Base-by-base conservation (phyloP, 2,329 filamentous ascomycete genomes). In the Epichloe sp. region DNA sequence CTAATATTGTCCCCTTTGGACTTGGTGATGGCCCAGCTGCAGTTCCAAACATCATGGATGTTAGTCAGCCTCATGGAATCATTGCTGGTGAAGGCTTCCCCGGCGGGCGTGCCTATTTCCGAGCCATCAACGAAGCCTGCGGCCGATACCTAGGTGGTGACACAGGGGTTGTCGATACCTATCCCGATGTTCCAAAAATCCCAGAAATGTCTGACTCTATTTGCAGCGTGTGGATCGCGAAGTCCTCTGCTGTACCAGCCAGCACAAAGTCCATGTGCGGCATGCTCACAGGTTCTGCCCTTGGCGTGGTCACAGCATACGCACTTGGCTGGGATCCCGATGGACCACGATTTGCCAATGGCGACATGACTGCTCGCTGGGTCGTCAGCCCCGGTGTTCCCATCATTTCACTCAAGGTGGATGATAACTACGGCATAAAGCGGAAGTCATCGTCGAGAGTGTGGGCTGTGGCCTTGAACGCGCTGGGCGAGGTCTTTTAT, bases 381-480 rank as follows among this genome's bases (percentile, higher is more conserved):
- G 82, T 88, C 10, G 73, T 97, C 12, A 89, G 88, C 61, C 93
- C 93, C 3, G 93, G 93, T 41, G 89, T 97, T 3, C 93, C 93
- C 0, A 93, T 98, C 54, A 78, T 96, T 50, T 79, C 82, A 1
- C 80, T 98, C 54, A 80, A 80, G 44, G 79, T 95, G 6, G 93
- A 98, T 60, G 89, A 95, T 31, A 80, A 80, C 49, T 93, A 89
- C 65, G 90, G 77, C 47, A 66, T 76, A 26, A 83, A 82, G 58
- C 82, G 90, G 34, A 83, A 83, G 62, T 71, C 77, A 4, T 73
- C 82, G 47, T 78, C 80, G 12, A 82, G 90, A 31, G 78, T 93
- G 12, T 97, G 89, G 88, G 88, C 87, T n/a, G 84, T 91, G 42
- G 87, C 82, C n/a, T 69, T 98, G 49, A 98, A 98, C 63, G 91